Conservation (phyloP, 2,329 filamentous ascomycete genomes). For the Penicillium sp. region DNA sequence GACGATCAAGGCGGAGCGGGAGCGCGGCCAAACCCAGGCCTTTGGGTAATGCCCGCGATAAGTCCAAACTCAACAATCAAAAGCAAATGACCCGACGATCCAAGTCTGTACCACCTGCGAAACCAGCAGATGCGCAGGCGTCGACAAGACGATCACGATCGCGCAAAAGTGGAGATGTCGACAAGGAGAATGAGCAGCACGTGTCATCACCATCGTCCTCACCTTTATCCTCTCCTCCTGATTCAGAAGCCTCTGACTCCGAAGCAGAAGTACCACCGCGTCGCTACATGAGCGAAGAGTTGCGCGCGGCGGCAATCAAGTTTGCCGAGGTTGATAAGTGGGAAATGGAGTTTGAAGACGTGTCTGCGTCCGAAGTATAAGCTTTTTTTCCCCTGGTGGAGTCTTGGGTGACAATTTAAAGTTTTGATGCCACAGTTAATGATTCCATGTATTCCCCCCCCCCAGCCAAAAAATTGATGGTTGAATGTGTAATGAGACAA, state of each 20-base stretch:
- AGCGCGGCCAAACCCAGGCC: conserved; percentile 26
- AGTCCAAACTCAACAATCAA: conserved; percentile 21
- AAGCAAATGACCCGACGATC: conserved; percentile 23
- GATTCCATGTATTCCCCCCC: not conserved
- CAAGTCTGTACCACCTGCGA: conserved; percentile 12
- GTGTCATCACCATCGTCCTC: conserved; percentile 40
- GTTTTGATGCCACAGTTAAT: conserved; percentile 5
- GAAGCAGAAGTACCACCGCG: conserved; percentile 22
- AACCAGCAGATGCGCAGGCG: conserved; percentile 7
- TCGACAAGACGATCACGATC: conserved; percentile 20
- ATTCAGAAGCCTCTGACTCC: conserved; percentile 36
- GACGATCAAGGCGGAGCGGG: conserved; percentile 24
- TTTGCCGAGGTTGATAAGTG: conserved; percentile 49
- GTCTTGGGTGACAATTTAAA: conserved; percentile 14
- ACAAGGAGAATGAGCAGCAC: conserved; percentile 39
- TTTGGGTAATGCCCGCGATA: conserved; percentile 22
- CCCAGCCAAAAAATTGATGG: not conserved
- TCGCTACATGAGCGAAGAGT: conserved; percentile 41
- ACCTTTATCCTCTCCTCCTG: conserved; percentile 38
- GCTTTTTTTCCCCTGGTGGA: conserved; percentile 20
- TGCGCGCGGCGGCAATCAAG: conserved; percentile 41
- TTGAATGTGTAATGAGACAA: conserved; percentile 10
- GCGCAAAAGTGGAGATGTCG: conserved; percentile 19
- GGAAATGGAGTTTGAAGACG: conserved; percentile 51
- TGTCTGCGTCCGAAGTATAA: conserved; percentile 31